Evolutionary conservation across 2,329 filamentous ascomycete species (phyloP).

Genomic region (Graphilbum ipis-grandicollis): DNA sequence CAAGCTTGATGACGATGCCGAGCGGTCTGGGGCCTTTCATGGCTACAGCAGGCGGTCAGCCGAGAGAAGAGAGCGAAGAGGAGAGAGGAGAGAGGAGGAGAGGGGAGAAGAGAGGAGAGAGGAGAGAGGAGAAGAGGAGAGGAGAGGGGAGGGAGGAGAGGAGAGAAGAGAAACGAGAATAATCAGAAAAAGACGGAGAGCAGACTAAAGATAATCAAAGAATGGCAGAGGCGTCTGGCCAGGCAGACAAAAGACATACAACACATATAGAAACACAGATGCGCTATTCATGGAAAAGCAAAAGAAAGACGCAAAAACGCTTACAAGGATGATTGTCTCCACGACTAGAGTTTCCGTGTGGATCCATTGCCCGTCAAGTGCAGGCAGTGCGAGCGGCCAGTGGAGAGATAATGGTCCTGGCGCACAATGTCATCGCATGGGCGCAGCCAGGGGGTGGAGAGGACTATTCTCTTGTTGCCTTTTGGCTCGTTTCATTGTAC

Average conservation of each 20-base stretch:
- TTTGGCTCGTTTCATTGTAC: too few species aligned
- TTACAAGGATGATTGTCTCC: background rate
- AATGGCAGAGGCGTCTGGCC: too few species aligned
- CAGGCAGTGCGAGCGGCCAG: background rate
- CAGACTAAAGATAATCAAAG: too few species aligned
- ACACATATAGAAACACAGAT: background rate
- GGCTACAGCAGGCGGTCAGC: constrained; percentile 17
- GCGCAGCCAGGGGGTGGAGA: background rate
- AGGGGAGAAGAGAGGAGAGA: background rate
- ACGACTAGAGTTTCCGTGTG: background rate
- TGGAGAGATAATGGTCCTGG: background rate
- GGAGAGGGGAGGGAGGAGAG: too few species aligned
- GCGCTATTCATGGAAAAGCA: background rate
- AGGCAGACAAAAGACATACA: background rate
- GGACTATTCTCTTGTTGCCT: too few species aligned
- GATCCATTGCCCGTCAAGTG: constrained; percentile 1
- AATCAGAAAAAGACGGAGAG: too few species aligned
- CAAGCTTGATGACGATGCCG: constrained; percentile 75
- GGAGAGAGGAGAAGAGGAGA: too few species aligned
- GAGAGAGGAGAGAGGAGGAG: background rate
- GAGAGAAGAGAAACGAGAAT: too few species aligned
- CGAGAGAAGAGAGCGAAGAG: background rate
- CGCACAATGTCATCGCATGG: constrained; percentile 1
- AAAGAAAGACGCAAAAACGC: background rate
- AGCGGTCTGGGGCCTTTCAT: constrained; percentile 52